Conservation (phyloP, 2,329 filamentous ascomycete genomes). For the Verticillium nonalfalfae region DNA sequence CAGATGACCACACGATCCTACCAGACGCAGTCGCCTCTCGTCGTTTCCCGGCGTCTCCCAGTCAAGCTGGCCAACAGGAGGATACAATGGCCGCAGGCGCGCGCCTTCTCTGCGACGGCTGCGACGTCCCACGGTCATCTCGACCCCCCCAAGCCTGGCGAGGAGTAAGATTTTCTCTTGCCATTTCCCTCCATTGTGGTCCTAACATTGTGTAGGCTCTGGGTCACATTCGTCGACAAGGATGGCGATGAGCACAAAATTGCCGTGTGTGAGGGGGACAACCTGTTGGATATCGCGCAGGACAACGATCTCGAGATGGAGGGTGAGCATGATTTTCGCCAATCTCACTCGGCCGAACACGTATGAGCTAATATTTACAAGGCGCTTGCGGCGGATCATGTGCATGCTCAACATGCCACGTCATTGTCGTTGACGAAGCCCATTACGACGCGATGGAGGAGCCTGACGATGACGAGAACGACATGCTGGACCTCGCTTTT, state of each 20-base stretch:
- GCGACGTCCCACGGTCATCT: constrained; percentile 68
- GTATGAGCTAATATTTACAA: constrained; percentile 15
- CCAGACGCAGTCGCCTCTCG: background rate
- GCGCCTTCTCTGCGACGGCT: constrained; percentile 61
- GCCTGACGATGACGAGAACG: constrained; percentile 75
- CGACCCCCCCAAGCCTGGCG: constrained; percentile 76
- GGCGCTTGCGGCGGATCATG: constrained; percentile 91
- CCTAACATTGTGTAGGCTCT: constrained; percentile 49
- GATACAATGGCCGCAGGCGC: constrained; percentile 11
- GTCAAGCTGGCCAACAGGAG: background rate
- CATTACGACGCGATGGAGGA: constrained; percentile 74
- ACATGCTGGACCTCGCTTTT: constrained; percentile 88
- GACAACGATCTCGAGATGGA: constrained; percentile 97
- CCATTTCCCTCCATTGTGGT: background rate
- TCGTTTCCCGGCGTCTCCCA: background rate
- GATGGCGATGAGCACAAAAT: constrained; percentile 71
- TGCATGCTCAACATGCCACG: constrained; percentile 88
- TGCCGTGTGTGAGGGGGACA: constrained; percentile 79
- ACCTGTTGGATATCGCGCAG: constrained; percentile 91
- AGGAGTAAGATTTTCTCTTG: constrained; percentile 61
- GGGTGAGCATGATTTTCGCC: constrained; percentile 35
- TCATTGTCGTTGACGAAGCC: constrained; percentile 70
- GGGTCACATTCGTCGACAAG: constrained; percentile 91
- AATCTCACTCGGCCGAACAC: background rate
- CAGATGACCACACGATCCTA: constrained; percentile 10